These are phyloP conservation scores for Funneliformis caledonium DNA, from an alignment of 371 early-diverging fungal genomes.

Conservation along the genomic window DNA sequence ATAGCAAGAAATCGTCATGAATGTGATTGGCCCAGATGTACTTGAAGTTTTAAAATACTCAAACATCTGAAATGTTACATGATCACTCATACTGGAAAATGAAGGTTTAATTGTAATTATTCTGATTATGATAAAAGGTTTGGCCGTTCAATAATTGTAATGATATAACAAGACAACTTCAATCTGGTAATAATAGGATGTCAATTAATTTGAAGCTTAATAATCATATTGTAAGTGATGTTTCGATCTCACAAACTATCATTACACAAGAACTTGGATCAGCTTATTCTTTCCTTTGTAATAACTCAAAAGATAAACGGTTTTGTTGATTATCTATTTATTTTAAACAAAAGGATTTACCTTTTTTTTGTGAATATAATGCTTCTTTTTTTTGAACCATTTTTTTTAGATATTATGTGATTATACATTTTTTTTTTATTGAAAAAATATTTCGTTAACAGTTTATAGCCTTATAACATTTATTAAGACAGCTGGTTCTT, in stretches of 20 bases:
- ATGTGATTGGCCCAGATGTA: slow-evolving; percentile 54
- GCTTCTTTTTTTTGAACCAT: no score
- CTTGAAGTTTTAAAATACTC: slow-evolving; percentile 67
- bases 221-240: no score
- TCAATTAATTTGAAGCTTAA: background rate
- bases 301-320: background rate
- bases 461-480: no score
- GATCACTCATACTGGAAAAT: slow-evolving; percentile 90
- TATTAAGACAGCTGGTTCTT: no score
- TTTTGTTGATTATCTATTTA: no score
- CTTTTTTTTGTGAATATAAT: no score
- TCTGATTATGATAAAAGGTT: slow-evolving; percentile 86
- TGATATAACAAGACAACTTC: background rate
- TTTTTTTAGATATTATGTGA: no score
- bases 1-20: slow-evolving; percentile 43
- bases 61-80: slow-evolving; percentile 88
- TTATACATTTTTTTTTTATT: no score
- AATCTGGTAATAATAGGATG: background rate
- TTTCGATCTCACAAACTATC: background rate
- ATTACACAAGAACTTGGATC: background rate
- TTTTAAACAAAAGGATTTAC: no score
- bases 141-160: slow-evolving; percentile 62
- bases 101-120: slow-evolving; percentile 79
- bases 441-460: no score
- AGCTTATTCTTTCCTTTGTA: background rate